Evolutionary conservation across 306 rosid species (phyloP).

Genomic region (Oemleria cerasiformis): DNA sequence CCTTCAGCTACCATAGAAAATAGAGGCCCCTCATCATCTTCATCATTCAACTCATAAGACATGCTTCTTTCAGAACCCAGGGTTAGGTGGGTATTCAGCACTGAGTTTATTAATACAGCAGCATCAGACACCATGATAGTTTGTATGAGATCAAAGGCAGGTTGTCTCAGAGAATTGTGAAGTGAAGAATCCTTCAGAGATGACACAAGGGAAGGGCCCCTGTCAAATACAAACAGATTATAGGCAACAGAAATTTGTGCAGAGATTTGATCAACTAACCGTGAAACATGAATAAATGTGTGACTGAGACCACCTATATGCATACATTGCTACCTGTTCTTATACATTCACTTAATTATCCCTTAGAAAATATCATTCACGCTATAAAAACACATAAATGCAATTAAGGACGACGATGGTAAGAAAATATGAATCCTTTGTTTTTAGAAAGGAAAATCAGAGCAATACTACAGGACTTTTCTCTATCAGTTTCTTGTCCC

Average conservation of each 20-base stretch:
- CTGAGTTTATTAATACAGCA: conserved; percentile 61
- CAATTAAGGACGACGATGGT: background rate
- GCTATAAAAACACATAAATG: background rate
- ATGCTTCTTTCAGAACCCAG: conserved; percentile 34
- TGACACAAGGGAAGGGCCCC: conserved; percentile 93
- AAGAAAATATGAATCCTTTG: background rate
- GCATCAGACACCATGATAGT: conserved; percentile 84
- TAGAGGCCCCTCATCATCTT: conserved; percentile 40
- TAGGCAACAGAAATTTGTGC: conserved; percentile 22
- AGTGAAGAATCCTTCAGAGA: conserved; percentile 90
- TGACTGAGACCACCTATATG: conserved; percentile 14
- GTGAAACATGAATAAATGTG: background rate
- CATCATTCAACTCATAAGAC: conserved; percentile 44
- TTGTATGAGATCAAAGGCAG: conserved; percentile 93
- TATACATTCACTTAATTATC: background rate
- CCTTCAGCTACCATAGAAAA: conserved; percentile 37
- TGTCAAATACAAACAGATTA: conserved; percentile 42
- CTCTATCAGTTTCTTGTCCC: background rate
- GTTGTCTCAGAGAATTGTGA: conserved; percentile 88
- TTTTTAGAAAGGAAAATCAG: background rate
- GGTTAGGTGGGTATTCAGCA: conserved; percentile 43
- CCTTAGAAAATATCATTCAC: background rate
- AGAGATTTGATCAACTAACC: conserved; percentile 18
- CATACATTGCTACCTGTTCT: background rate
- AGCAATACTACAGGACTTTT: background rate